Conservation (phyloP, 148 eudicot species). For the Vaccinium macrocarpon region DNA sequence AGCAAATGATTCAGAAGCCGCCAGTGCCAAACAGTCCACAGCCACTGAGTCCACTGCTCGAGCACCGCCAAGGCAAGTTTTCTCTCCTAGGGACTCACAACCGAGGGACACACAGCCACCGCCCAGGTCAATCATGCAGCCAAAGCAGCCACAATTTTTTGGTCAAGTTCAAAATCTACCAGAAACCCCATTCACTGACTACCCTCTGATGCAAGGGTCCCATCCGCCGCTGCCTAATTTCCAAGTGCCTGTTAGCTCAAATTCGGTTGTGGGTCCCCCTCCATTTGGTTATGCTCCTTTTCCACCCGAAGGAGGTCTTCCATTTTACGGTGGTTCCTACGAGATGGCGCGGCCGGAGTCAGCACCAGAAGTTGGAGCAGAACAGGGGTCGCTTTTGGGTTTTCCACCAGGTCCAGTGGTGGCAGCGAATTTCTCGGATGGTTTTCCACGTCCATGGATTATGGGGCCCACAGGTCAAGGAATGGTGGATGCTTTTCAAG, state of each 20-base stretch:
- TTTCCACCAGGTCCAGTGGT: slow-evolving; percentile 31
- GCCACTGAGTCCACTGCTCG: slow-evolving; percentile 68
- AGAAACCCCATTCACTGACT: slow-evolving; percentile 32
- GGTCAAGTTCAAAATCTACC: slow-evolving; percentile 41
- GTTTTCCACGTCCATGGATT: slow-evolving; percentile 62
- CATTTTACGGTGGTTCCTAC: slow-evolving; percentile 44
- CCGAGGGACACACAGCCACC: slow-evolving; percentile 54
- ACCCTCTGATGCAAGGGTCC: slow-evolving; percentile 28
- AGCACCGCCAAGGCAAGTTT: slow-evolving; percentile 50
- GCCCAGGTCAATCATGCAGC: slow-evolving; percentile 48
- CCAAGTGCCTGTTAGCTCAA: slow-evolving; percentile 41
- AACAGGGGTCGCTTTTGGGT: slow-evolving; percentile 55
- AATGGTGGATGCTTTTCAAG: slow-evolving; percentile 33
- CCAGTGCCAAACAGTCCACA: slow-evolving; percentile 51
- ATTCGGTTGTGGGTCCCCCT: slow-evolving; percentile 41
- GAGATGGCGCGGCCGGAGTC: slow-evolving; percentile 54
- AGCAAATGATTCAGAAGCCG: slow-evolving; percentile 54
- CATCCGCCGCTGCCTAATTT: slow-evolving; percentile 43
- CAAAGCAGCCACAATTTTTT: slow-evolving; percentile 38
- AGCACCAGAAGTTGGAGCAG: slow-evolving; percentile 42
- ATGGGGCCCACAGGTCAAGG: slow-evolving; percentile 47
- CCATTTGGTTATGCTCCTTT: slow-evolving; percentile 61
- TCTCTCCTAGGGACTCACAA: slow-evolving; percentile 45
- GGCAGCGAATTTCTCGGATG: slow-evolving; percentile 33
- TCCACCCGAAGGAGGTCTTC: slow-evolving; percentile 56